Evolutionary conservation across 2,329 filamentous ascomycete genomes (phyloP).

Genomic region (Drechslerella dactyloides): DNA sequence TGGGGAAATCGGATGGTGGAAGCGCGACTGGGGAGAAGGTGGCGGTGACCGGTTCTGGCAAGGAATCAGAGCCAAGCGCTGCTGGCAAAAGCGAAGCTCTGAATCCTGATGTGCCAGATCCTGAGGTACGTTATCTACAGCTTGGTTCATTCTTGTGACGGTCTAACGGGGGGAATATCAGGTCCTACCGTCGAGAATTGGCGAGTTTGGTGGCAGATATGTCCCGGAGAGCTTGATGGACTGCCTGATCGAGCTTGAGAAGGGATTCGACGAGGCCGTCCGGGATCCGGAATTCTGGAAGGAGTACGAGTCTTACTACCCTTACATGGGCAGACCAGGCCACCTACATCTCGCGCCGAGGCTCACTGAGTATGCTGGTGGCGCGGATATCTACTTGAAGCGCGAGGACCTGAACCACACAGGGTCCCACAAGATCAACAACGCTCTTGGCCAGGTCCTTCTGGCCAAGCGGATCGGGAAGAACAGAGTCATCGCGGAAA

Average conservation of each 20-base stretch:
- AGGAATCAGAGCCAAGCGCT: conserved; percentile 70
- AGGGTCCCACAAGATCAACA: conserved; percentile 99
- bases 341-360: conserved; percentile 88
- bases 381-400: conserved; percentile 97
- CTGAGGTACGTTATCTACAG: conserved; percentile 52
- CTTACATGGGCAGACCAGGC: conserved; percentile 94
- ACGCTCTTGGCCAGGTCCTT: conserved; percentile 90
- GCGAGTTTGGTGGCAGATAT: conserved; percentile 95
- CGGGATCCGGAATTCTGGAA: conserved; percentile 95
- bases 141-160: neutral
- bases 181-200: conserved; percentile 83
- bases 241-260: conserved; percentile 86
- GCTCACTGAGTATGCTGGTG: conserved; percentile 84
- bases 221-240: conserved; percentile 98
- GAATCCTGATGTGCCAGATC: conserved; percentile 64
- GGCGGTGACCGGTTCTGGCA: conserved; percentile 73
- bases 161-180: conserved; percentile 56
- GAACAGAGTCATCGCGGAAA: conserved; percentile 97
- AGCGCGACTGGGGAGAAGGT: conserved; percentile 66
- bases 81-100: conserved; percentile 85
- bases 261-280: conserved; percentile 84
- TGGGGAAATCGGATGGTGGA: conserved; percentile 60
- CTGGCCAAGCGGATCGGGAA: conserved; percentile 86
- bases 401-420: conserved; percentile 97
- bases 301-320: conserved; percentile 93